phyloP scores from a whole-genome alignment of 2,329 filamentous ascomycete species.

The Colletotrichum endophyticum region DNA sequence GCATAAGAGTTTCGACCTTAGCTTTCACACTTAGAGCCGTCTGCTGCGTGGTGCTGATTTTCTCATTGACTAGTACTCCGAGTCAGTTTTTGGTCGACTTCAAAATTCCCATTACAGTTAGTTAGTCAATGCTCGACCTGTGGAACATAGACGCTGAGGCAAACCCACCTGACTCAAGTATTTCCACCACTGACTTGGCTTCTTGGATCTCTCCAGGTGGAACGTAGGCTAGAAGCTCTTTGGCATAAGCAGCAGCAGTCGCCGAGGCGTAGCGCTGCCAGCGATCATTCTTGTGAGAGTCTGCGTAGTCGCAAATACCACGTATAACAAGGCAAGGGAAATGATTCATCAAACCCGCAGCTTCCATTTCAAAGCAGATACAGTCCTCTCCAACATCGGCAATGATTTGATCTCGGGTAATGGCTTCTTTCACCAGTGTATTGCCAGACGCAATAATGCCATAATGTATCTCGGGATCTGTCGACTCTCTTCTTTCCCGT shows the following conservation, averaged over 20 bases:
- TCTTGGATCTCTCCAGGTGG: not conserved
- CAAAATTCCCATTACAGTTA: too few species aligned
- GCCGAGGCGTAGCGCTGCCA: constrained; percentile 41
- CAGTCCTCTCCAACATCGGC: constrained; percentile 21
- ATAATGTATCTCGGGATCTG: constrained; percentile 6
- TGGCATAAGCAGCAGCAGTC: constrained; percentile 35
- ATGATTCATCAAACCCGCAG: constrained; percentile 29
- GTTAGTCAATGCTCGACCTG: not conserved
- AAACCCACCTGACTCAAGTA: not conserved
- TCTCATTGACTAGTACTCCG: not conserved
- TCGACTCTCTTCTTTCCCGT: not conserved
- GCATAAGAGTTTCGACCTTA: not conserved
- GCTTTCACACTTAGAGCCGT: not conserved
- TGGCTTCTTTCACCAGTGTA: constrained; percentile 38
- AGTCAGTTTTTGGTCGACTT: too few species aligned
- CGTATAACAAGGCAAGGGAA: constrained; percentile 40
- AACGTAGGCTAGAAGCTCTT: not conserved
- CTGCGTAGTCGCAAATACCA: constrained; percentile 45
- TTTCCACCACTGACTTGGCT: not conserved
- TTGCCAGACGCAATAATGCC: constrained; percentile 36
- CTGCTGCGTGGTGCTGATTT: too few species aligned
- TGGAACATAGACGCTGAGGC: not conserved
- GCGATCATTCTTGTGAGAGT: constrained; percentile 40
- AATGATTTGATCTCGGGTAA: constrained; percentile 31
- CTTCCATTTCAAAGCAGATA: constrained; percentile 35